Evolutionary conservation across 192 early-diverging fungal species (phyloP), one percentile per base, ranked within the genome.

Genomic region (Rhizophagus clarus): DNA sequence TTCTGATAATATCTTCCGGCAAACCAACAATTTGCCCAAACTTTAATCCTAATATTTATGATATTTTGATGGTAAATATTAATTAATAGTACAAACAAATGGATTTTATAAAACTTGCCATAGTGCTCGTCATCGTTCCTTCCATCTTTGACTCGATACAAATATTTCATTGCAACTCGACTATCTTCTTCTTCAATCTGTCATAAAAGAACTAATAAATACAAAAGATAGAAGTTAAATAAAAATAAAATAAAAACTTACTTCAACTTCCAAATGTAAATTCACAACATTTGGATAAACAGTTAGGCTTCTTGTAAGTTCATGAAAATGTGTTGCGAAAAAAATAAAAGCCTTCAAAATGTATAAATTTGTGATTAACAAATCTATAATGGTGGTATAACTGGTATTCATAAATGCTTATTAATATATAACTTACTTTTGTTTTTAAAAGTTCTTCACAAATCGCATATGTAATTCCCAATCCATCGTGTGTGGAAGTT

Each of bases 251-350:
- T 8, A 42, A 42, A 42, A 10, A 45, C 42, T 81, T 74, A 86
- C 81, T 63, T 87, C 81, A 1, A 88, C 83, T 37, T 90, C 85
- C 3, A 93, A 79, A 72, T 90, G 89, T 49, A 92, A 67, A 61
- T 88, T 90, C 6, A 90, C 88, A 12, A 90, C 89, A 73, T 91
- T 93, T 22, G 84, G 82, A 67, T 92, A 89, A 2, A 75, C 81
- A 1, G 85, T 86, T 24, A 94, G 83, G 22, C 83, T 82, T 24
- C 79, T 80, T 2, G 91, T 85, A 45, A 94, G 85, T 61, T 91
- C 90, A 56, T 91, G 90, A 77, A 95, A 96, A 81, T 96, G 95
- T 1, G 95, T 95, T 8, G 92, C 92, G 79, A 96, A 87, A 76
- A 94, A 93, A 2, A 91, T 87, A 14, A 93, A 86, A 0, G 92